These are phyloP conservation scores for Globisporangium radiosum DNA, from an alignment of 352 stramenopile species.

Conservation along the genomic window DNA sequence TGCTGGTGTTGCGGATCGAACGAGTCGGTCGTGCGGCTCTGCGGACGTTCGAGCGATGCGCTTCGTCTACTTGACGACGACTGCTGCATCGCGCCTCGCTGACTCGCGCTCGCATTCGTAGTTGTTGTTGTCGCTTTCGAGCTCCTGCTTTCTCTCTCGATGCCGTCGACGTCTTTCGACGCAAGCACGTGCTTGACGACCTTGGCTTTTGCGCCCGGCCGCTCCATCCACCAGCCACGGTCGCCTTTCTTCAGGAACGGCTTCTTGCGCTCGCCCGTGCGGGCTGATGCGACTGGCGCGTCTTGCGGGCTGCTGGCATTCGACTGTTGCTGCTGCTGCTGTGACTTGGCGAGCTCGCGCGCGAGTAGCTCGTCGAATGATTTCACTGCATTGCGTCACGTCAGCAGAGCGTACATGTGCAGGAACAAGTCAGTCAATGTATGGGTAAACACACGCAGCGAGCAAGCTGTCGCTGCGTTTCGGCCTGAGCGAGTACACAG, in stretches of 20 bases:
- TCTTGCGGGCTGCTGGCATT: neutral
- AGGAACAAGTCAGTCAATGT: too few relatives aligned
- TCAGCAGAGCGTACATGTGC: too few relatives aligned
- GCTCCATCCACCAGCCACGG: constrained; percentile 82
- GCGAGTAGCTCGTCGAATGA: constrained; percentile 68
- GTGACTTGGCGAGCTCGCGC: constrained; percentile 45
- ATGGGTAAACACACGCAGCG: neutral
- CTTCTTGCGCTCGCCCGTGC: constrained; percentile 17
- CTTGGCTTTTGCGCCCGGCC: constrained; percentile 39
- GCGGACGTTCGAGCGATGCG: too few relatives aligned
- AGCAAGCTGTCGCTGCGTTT: neutral
- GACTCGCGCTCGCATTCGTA: neutral
- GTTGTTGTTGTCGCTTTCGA: constrained; percentile 9
- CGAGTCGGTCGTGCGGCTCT: neutral
- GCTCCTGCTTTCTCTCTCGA: constrained; percentile 4
- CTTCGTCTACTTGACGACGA: neutral
- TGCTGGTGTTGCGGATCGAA: neutral
- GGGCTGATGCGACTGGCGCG: neutral
- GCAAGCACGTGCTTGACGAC: constrained; percentile 52
- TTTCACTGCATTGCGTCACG: constrained; percentile 15
- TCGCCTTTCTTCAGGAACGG: constrained; percentile 69
- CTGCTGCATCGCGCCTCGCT: constrained; percentile 9
- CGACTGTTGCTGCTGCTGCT: constrained; percentile 5
- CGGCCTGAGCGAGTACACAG: too few relatives aligned
- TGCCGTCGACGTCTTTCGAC: constrained; percentile 34